Conservation (phyloP, 202 grass and related monocot genomes). For the Digitaria exilis region DNA sequence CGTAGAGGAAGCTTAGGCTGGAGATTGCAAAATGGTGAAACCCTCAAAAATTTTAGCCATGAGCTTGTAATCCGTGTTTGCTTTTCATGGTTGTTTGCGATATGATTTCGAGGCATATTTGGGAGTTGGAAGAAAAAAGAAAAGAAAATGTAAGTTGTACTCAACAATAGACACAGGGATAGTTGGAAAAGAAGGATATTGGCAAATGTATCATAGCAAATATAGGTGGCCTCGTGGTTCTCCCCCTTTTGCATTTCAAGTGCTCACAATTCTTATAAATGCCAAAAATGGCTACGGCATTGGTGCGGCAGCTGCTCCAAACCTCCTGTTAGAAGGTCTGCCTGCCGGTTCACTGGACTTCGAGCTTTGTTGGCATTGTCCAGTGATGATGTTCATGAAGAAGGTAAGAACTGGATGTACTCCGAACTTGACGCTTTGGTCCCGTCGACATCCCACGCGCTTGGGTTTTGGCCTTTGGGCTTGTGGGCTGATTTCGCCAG, state of each 20-base stretch:
- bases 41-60: background rate
- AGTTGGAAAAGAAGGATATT: background rate
- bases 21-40: background rate
- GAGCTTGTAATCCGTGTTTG: background rate
- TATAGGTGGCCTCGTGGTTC: too few relatives aligned
- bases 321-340: too few relatives aligned
- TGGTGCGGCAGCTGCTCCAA: too few relatives aligned
- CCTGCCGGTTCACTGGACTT: too few relatives aligned
- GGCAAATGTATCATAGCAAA: background rate
- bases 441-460: too few relatives aligned
- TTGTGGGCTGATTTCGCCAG: background rate
- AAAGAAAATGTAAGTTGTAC: background rate
- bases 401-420: too few relatives aligned
- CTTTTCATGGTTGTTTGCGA: background rate
- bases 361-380: too few relatives aligned
- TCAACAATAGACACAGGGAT: background rate
- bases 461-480: background rate
- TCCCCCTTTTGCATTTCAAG: background rate
- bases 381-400: too few relatives aligned
- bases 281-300: background rate
- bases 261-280: background rate
- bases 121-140: background rate
- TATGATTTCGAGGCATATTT: background rate
- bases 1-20: slow-evolving; percentile 33
- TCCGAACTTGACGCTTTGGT: too few relatives aligned